A percentile compares a stretch with the other conserved stretches of the same genome.
Evolutionary conservation across 208 protist species (phyloP).

Genomic region (Trypanosomatidae sp.): DNA sequence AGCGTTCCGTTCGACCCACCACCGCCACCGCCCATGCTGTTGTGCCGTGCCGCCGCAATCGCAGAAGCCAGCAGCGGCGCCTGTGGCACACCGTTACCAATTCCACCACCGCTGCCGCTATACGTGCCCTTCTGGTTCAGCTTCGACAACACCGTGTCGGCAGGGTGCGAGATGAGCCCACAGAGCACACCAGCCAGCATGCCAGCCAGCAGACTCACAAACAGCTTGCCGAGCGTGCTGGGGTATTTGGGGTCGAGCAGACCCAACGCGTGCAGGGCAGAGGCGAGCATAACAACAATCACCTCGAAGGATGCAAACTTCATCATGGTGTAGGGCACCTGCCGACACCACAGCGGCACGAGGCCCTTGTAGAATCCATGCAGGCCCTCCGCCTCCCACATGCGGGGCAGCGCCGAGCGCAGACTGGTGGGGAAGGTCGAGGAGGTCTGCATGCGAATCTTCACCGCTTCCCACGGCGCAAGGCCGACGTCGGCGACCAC

Average conservation of each 20-base stretch:
- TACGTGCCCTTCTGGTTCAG: slow-evolving; percentile 61
- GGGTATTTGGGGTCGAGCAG: neutral
- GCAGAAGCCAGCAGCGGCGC: slow-evolving; percentile 10
- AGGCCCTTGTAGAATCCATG: slow-evolving; percentile 86
- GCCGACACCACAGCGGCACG: slow-evolving; percentile 88
- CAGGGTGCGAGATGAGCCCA: slow-evolving; percentile 94
- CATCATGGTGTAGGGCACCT: slow-evolving; percentile 95
- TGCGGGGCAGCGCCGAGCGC: slow-evolving; percentile 37
- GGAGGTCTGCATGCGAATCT: slow-evolving; percentile 78
- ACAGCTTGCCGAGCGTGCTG: slow-evolving; percentile 4
- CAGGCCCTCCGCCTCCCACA: slow-evolving; percentile 58
- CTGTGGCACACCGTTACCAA: too few relatives aligned
- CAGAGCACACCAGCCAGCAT: slow-evolving; percentile 91
- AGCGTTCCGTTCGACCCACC: neutral
- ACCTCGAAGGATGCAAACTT: slow-evolving; percentile 91
- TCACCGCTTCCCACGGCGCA: slow-evolving; percentile 75
- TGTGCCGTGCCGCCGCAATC: slow-evolving; percentile 3
- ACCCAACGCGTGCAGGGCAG: neutral
- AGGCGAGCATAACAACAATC: slow-evolving; percentile 33
- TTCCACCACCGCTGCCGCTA: too few relatives aligned
- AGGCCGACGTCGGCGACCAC: slow-evolving; percentile 67
- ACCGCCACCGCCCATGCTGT: slow-evolving; percentile 3
- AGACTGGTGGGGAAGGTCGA: slow-evolving; percentile 26
- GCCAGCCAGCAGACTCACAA: slow-evolving; percentile 59
- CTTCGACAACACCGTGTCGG: slow-evolving; percentile 95